These are phyloP conservation scores for Puccinia coronata DNA, from an alignment of 1,284 basidiomycete genomes.

Conservation along the genomic window DNA sequence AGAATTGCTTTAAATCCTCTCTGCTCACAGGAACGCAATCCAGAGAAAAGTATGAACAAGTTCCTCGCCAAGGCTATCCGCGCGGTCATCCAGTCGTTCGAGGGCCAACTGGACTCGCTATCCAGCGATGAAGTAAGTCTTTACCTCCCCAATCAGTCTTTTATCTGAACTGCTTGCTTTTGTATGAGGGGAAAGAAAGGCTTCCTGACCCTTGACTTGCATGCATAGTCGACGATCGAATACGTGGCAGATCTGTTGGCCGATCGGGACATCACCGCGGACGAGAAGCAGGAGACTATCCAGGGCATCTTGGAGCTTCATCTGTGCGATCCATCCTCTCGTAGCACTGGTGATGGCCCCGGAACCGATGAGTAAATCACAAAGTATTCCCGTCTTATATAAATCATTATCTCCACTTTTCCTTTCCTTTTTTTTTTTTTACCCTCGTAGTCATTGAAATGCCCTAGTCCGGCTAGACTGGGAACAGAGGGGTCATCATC, in stretches of 20 bases:
- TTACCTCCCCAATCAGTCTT: not conserved
- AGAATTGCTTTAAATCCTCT: no score
- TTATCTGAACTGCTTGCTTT: not conserved
- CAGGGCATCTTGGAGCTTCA: conserved; percentile 47
- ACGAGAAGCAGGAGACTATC: conserved; percentile 45
- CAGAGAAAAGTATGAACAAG: not conserved
- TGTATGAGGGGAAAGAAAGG: no score
- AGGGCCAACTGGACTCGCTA: conserved; percentile 32
- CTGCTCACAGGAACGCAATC: not conserved
- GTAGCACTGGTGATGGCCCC: not conserved
- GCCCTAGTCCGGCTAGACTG: no score
- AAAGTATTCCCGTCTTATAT: not conserved
- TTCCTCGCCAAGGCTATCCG: conserved; percentile 4
- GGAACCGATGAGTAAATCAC: conserved; percentile 12
- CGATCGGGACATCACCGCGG: conserved; percentile 14
- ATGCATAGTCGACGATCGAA: conserved; percentile 37
- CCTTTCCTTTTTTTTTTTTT: no score
- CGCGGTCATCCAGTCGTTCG: conserved; percentile 20
- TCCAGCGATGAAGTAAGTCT: conserved; percentile 15
- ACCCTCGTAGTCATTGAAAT: not conserved
- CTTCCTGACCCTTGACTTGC: no score
- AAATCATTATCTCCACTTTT: not conserved
- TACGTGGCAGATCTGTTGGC: conserved; percentile 30
- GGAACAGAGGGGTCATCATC: not conserved
- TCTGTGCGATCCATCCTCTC: conserved; percentile 13